Conservation (phyloP, 805 yeast species). For the Ogataea wickerhamii region DNA sequence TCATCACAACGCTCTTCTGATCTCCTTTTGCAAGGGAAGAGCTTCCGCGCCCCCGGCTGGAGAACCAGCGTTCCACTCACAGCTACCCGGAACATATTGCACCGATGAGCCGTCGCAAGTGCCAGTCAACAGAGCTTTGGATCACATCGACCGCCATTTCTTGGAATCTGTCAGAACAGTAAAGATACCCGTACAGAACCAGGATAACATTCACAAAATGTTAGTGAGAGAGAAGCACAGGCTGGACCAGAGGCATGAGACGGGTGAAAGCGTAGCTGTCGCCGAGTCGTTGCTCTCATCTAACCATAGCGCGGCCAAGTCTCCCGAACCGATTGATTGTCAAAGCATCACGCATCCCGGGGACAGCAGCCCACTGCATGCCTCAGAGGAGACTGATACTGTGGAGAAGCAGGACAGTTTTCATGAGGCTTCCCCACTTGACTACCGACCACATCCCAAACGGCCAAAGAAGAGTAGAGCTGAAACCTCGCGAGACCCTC, state of each 20-base stretch:
- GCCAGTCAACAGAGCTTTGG: neutral
- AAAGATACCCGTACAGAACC: conserved; percentile 5
- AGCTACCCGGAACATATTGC: too few species aligned
- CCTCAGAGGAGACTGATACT: neutral
- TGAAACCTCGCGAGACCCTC: neutral
- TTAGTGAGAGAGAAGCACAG: conserved; percentile 11
- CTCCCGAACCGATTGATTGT: neutral
- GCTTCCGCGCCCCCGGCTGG: too few species aligned
- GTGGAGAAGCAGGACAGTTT: conserved; percentile 1
- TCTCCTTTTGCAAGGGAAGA: neutral
- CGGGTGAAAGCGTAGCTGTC: neutral
- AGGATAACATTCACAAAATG: conserved; percentile 11
- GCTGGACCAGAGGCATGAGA: neutral
- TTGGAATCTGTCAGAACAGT: conserved; percentile 16
- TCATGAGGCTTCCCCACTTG: neutral
- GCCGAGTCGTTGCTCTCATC: too few species aligned
- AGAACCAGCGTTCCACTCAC: too few species aligned
- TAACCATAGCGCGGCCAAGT: neutral
- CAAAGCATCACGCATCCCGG: neutral
- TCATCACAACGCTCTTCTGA: neutral
- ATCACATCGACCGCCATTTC: conserved; percentile 10
- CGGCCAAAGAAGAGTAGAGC: neutral
- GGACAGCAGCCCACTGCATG: neutral
- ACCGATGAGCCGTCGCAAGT: too few species aligned
- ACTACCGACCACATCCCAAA: neutral